Evolutionary conservation across 2,329 filamentous ascomycete genomes (phyloP).

Genomic region (Periconia sp.): DNA sequence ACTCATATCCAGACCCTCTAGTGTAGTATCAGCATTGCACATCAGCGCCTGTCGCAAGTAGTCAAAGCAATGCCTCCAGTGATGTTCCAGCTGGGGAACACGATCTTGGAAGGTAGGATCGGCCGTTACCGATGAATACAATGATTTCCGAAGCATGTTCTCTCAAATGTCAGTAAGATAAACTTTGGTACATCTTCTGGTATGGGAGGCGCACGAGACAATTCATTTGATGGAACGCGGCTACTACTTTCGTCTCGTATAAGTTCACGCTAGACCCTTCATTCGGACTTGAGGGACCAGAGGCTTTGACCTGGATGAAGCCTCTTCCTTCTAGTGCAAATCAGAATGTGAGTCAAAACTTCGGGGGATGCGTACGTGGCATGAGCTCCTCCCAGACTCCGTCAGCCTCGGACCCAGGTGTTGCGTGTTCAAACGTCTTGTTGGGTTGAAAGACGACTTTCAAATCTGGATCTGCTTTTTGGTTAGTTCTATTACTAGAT

Average conservation of each 20-base stretch:
- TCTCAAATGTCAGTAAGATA: neutral
- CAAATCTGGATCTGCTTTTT: neutral
- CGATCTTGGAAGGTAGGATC: neutral
- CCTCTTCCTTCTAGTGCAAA: slow-evolving; percentile 1
- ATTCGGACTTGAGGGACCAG: neutral
- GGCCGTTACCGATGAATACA: neutral
- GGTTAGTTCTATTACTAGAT: neutral
- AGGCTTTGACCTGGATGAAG: slow-evolving; percentile 1
- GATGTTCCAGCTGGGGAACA: slow-evolving; percentile 6
- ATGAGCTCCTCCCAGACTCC: slow-evolving; percentile 2
- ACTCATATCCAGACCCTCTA: slow-evolving; percentile 15
- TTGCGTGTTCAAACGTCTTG: slow-evolving; percentile 3
- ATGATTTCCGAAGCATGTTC: slow-evolving; percentile 4
- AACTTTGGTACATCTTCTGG: too few relatives aligned
- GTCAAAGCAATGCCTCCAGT: slow-evolving; percentile 22
- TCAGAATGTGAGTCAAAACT: neutral
- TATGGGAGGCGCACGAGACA: slow-evolving; percentile 1
- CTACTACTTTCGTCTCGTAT: neutral
- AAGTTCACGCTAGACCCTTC: neutral
- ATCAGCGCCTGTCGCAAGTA: slow-evolving; percentile 20
- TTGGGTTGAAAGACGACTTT: slow-evolving; percentile 1
- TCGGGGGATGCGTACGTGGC: neutral
- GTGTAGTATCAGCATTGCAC: slow-evolving; percentile 17
- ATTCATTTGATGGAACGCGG: slow-evolving; percentile 6
- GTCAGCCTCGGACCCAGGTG: slow-evolving; percentile 5